Evolutionary conservation across 306 rosid species (phyloP).

Genomic region (Urtica urens): DNA sequence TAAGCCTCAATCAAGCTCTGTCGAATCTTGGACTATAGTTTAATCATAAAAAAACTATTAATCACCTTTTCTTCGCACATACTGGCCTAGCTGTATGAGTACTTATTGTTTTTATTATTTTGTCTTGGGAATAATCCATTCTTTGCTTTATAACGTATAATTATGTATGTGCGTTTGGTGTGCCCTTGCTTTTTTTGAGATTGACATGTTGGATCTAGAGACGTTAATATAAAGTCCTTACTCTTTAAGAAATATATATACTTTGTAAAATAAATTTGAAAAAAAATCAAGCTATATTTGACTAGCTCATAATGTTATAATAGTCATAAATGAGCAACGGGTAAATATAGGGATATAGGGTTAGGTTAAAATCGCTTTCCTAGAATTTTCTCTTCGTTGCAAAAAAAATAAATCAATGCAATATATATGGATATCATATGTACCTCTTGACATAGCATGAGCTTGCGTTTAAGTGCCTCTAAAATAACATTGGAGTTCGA

Average conservation of each 20-base stretch:
- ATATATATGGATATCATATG: constrained; percentile 6
- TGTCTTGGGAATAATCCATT: constrained; percentile 31
- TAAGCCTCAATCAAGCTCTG: constrained; percentile 18
- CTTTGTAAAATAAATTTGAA: too few relatives aligned
- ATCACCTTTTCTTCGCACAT: constrained; percentile 26
- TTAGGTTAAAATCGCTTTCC: constrained; percentile 13
- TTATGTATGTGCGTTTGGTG: constrained; percentile 11
- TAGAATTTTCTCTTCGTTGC: not conserved
- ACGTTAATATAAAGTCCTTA: constrained; percentile 16
- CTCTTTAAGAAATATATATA: too few relatives aligned
- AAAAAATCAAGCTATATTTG: too few relatives aligned
- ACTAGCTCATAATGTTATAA: not conserved
- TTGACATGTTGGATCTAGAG: constrained; percentile 21
- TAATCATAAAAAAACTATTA: constrained; percentile 9
- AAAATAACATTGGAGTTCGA: constrained; percentile 27
- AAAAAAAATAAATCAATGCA: not conserved
- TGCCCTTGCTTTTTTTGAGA: constrained; percentile 33
- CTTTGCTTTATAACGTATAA: constrained; percentile 15
- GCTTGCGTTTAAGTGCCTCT: constrained; percentile 17
- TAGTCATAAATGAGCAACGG: constrained; percentile 19
- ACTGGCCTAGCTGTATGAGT: constrained; percentile 49
- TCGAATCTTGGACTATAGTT: constrained; percentile 30
- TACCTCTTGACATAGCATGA: too few relatives aligned
- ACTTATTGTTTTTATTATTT: constrained; percentile 45
- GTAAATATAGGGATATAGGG: constrained; percentile 9